Evolutionary conservation across 768 basidiomycete species (phyloP), one percentile per base, ranked within the genome.

Genomic region (Leccinum subgranulosum): DNA sequence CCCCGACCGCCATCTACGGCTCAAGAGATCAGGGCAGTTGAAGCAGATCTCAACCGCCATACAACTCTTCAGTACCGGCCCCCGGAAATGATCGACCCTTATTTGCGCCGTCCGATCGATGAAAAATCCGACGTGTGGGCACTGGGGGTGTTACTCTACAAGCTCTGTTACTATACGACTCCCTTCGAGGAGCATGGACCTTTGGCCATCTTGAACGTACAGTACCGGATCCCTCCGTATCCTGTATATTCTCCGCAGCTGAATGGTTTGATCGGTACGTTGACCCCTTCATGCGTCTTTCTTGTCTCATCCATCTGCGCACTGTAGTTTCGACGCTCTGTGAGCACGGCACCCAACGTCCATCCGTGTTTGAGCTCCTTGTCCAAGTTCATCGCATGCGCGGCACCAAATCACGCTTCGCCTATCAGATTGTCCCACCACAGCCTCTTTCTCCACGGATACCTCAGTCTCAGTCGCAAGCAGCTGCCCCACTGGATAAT

Each of bases 111-210:
- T 57, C 88, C 90, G 1, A 82, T 94, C 33, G 93, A 94, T 69
- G 93, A 95, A 72, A 96, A 94, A 76, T 91, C 89, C 72, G 96
- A 99, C 66, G 88, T 99, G 0, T 99, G 97, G 97, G 97, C 97
- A 0, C 81, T 99, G 23, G 97, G 96, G 23, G 94, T 98, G 15
- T 77, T 99, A 58, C 80, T 99, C 14, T 99, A 98, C 79, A 99
- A 98, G 77, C 84, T 99, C 14, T 98, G 97, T 73, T 99, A 98
- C 75, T 99, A 99, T 73, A 99, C 95, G 0, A 99, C 97, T 1
- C 97, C 97, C 0, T 99, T 99, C 67, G 97, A 99, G 73, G 96
- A 98, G 68, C 94, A 98, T 64, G 96, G 96, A 1, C 91, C 93
- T 3, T 76, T 99, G 52, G 97, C 97, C 3, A 98, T 98, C 60